Evolutionary conservation across 345 rosid species (phyloP).

Genomic region (Excoecaria cochinchinensis): DNA sequence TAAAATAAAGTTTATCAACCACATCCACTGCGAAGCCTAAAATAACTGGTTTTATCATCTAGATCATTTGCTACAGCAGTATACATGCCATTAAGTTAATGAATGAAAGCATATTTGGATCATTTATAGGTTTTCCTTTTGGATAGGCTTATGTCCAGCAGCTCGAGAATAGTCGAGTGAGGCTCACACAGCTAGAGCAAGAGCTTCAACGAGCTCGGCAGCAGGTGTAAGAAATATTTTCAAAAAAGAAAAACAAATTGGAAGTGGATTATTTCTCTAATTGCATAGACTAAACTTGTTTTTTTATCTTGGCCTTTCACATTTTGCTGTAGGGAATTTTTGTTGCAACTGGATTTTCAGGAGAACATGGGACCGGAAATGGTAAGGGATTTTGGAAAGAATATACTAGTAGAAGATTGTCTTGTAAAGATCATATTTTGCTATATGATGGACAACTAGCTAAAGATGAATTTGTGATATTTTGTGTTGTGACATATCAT

Average conservation of each 20-base stretch:
- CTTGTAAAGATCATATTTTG: background rate
- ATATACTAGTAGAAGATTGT: background rate
- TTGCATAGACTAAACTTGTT: background rate
- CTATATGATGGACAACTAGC: background rate
- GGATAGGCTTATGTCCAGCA: conserved; percentile 92
- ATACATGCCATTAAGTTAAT: conserved; percentile 12
- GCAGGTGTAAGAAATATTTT: conserved; percentile 47
- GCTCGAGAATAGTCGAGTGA: conserved; percentile 67
- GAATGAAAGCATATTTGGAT: conserved; percentile 34
- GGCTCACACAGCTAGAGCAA: conserved; percentile 74
- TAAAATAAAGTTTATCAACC: too few species aligned
- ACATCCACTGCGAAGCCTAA: background rate
- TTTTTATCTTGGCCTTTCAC: background rate
- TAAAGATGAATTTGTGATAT: background rate
- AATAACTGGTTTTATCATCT: conserved; percentile 3
- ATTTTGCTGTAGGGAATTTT: conserved; percentile 48
- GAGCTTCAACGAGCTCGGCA: conserved; percentile 79
- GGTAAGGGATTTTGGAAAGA: conserved; percentile 40
- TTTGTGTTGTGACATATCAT: conserved; percentile 4
- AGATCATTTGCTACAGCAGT: conserved; percentile 3
- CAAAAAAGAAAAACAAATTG: background rate
- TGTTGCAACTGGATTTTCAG: conserved; percentile 44
- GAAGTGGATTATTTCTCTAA: background rate
- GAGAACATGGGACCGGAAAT: conserved; percentile 51
- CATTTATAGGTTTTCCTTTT: conserved; percentile 52